Evolutionary conservation across 2,329 filamentous ascomycete species (phyloP), one percentile per base, ranked within the genome.

Genomic region (Purpureocillium takamizusanense): DNA sequence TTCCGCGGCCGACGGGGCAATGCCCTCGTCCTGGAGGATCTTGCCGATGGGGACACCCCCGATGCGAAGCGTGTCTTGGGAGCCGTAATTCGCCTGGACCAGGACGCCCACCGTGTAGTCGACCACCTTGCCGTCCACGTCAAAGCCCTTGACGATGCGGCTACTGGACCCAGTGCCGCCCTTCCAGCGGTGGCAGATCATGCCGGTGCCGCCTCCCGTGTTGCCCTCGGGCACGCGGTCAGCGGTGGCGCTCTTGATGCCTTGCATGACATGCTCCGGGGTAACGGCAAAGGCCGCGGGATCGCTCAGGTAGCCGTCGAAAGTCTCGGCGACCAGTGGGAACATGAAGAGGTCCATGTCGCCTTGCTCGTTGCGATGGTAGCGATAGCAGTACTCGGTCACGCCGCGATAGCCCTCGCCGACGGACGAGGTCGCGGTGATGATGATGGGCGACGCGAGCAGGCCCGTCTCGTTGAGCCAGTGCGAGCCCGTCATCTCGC

Each of bases 1-100:
- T 10, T 25, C 21, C 21, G 21, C 21, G 21, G 21, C 21, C 15
- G 27, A 27, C 12, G 35, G 35, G n/a, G 17, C 16, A 4, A 10
- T 10, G 35, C 17, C 35, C 18, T 31, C 16, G 8, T 9, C 9
- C 42, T 69, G 62, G 14, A 83, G 61, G 34, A 80, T 60, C 31
- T 69, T 67, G 0, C 80, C 81, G 4, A 84, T 63, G 0, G 79
- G 78, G 3, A 80, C 71, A 2, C 78, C 76, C 1, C 68, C 66
- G 41, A 84, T 72, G 31, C 67, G 64, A 37, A 84, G 65, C 46
- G 78, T 70, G 31, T 67, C 57, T 42, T 66, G 63, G 25, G 63
- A 59, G 9, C 80, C 80, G 51, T 83, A 84, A 52, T 84, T 84
- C 33, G 74, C 70, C 54, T 83, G 78, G 3, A 79, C 74, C 7